Conservation (phyloP, 176 grass and related monocot species). For the Phoenix dactylifera region DNA sequence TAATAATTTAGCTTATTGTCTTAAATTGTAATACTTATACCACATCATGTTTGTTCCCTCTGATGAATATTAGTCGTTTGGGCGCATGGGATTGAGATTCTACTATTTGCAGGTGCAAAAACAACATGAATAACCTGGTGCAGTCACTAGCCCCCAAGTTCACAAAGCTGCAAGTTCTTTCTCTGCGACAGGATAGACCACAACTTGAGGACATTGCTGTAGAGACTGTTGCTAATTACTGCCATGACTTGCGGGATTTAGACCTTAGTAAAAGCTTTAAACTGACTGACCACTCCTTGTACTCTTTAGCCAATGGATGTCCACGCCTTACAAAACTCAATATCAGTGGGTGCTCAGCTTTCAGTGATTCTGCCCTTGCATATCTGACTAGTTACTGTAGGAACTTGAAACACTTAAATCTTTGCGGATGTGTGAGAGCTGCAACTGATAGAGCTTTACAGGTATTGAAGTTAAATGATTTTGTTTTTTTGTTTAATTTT, state of each 20-base stretch:
- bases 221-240: constrained; percentile 50
- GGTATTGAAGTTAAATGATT: constrained; percentile 26
- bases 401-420: constrained; percentile 50
- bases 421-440: constrained; percentile 65
- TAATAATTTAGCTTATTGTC: too few species aligned
- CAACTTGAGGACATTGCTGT: constrained; percentile 80
- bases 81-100: not conserved
- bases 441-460: constrained; percentile 62
- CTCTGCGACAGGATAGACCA: constrained; percentile 60
- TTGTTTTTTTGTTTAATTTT: not conserved
- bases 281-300: constrained; percentile 61
- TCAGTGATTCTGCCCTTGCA: constrained; percentile 45
- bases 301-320: constrained; percentile 52
- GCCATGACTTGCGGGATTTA: constrained; percentile 55
- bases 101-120: constrained; percentile 51
- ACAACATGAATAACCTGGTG: constrained; percentile 70
- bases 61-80: too few species aligned
- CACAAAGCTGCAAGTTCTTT: constrained; percentile 55
- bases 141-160: constrained; percentile 58
- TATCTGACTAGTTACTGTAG: constrained; percentile 53
- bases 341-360: constrained; percentile 79
- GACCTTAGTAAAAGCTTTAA: constrained; percentile 78
- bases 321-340: constrained; percentile 59
- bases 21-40: too few species aligned
- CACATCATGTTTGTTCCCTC: too few species aligned